Base-by-base conservation (phyloP, 371 early-diverging fungal genomes). In the Mucor saturninus region DNA sequence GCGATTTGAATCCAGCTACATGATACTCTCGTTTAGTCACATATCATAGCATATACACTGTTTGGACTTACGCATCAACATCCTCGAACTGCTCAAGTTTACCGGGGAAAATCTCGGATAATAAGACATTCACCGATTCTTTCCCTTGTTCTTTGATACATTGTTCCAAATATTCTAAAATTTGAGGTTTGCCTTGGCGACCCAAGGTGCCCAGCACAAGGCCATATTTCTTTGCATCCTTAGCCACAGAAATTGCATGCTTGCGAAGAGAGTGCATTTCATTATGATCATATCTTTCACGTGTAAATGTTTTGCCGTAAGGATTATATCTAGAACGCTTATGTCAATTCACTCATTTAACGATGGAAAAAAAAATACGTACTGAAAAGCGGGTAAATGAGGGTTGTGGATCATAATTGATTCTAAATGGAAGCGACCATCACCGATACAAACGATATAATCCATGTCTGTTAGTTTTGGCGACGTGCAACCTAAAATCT, bases 331-430 rank as follows among this genome's bases (percentile, higher is more conserved):
- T 85, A 67, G 21, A 9, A 48, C 28, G 48, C 37, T 13, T 48
- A 31, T 37, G 31, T 32, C 3, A 26, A 26, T 38, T 26, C 10
- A 5, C 8, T 28, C 37, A 21, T 30, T 32, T 45, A 15, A 35
- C 3, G 35, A 30, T n/a, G 14, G 39, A 7, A 9, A n/a, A 15
- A 29, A n/a, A 29, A 11, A 9, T 5, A 64, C 74, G 68, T 73
- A 86, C 73, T 94, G 91, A 79, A 91, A 99, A 21, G 96, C 97
- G 29, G 90, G 89, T 46, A 96, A 72, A 2, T 77, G 72, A 8
- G 99, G 99, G 75, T 99, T 99, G 53, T 94, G 91, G 52, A 99
- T 99, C 98, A 99, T 98, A 65, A 98, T 95, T 31, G 98, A 93
- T 73, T 99, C 99, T 38, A 99, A 83, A 84, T 99, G 99, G 75